A percentile compares a stretch with the other conserved stretches of the same genome.
Evolutionary conservation across 1,284 basidiomycete species (phyloP).

Genomic region (Apiotrichum montevideense): DNA sequence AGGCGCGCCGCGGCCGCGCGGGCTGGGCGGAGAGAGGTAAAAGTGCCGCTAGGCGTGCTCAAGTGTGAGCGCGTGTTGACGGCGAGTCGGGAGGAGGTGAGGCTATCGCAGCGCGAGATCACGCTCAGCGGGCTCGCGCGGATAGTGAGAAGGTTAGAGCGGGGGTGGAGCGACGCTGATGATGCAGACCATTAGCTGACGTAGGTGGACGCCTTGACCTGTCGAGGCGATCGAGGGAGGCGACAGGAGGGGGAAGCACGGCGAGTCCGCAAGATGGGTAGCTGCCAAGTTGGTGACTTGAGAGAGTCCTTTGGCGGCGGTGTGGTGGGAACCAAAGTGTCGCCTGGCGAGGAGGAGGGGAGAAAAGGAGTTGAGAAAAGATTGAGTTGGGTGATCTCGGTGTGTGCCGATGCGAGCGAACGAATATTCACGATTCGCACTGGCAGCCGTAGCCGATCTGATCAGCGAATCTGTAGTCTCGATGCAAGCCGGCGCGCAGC

Average conservation of each 20-base stretch:
- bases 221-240: background rate
- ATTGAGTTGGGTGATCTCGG: no score
- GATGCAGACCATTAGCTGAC: background rate
- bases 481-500: no score
- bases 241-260: background rate
- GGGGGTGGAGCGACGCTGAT: background rate
- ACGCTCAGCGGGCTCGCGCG: no score
- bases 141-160: background rate
- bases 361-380: no score
- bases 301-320: no score
- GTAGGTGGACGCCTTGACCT: background rate
- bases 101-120: background rate
- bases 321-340: no score
- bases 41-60: background rate
- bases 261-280: background rate
- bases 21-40: background rate
- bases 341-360: no score
- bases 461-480: no score
- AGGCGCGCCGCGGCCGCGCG: slow-evolving; percentile 6
- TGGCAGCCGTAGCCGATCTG: no score
- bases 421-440: no score
- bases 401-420: no score
- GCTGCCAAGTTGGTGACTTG: no score
- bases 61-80: background rate
- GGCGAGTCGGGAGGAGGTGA: background rate